These are phyloP conservation scores for Cystoderma amianthinum DNA, from an alignment of 768 basidiomycete species.

Conservation along the genomic window DNA sequence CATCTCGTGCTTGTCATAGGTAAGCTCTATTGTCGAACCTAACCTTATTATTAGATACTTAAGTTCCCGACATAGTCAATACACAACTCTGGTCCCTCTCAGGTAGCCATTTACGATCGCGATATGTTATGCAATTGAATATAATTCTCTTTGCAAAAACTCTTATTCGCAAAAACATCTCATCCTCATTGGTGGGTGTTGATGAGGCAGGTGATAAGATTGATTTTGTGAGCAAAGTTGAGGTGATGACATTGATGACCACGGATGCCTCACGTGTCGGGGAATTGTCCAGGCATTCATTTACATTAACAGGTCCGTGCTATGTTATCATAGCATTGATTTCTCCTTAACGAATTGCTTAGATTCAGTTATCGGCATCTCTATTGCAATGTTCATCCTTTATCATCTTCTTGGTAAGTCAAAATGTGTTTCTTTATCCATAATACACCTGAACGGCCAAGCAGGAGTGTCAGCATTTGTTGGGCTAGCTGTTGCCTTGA, in stretches of 20 bases:
- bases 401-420: conserved; percentile 66
- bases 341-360: background rate
- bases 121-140: conserved; percentile 64
- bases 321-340: background rate
- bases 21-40: too few relatives aligned
- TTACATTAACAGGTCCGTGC: conserved; percentile 59
- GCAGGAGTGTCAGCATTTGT: conserved; percentile 63
- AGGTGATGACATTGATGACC: conserved; percentile 95
- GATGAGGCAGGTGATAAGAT: conserved; percentile 33
- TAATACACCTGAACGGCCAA: background rate
- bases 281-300: conserved; percentile 77
- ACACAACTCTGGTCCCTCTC: conserved; percentile 60
- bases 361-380: conserved; percentile 78
- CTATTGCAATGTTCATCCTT: conserved; percentile 67
- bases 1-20: too few relatives aligned
- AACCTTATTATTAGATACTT: too few relatives aligned
- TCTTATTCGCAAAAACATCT: conserved; percentile 65
- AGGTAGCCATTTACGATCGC: conserved; percentile 56
- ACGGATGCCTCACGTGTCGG: conserved; percentile 88
- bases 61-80: conserved; percentile 41
- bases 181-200: conserved; percentile 40
- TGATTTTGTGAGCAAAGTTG: conserved; percentile 59
- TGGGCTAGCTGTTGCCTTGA: conserved; percentile 70
- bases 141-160: conserved; percentile 74
- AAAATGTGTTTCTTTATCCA: background rate